A percentile compares a stretch with the other conserved stretches of the same genome.
phyloP scores from a whole-genome alignment of 2,329 filamentous ascomycete genomes.

The Neopestalotiopsis rosae region DNA sequence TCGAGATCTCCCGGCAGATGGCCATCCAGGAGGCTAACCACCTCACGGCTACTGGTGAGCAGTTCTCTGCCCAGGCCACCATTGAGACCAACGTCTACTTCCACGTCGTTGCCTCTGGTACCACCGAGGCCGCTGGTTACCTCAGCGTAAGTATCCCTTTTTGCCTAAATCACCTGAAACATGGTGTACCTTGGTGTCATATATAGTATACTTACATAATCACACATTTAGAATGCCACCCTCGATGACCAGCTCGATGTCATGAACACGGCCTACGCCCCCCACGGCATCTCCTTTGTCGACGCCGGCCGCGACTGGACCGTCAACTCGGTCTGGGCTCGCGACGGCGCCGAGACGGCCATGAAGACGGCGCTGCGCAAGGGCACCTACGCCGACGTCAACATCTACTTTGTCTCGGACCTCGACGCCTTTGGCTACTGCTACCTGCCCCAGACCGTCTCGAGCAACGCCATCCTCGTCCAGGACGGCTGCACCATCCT shows the following conservation, averaged over 20 bases:
- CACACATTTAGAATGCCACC: conserved; percentile 35
- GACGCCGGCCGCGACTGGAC: conserved; percentile 49
- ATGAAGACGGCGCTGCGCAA: conserved; percentile 54
- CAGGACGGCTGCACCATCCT: conserved; percentile 47
- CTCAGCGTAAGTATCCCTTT: conserved; percentile 35
- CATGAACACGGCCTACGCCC: conserved; percentile 50
- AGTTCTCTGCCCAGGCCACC: conserved; percentile 27
- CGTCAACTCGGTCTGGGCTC: conserved; percentile 52
- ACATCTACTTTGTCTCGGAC: conserved; percentile 50
- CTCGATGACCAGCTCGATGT: conserved; percentile 47
- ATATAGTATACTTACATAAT: neutral
- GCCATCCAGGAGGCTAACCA: conserved; percentile 28
- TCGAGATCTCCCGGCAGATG: conserved; percentile 30
- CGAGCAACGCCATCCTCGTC: conserved; percentile 40
- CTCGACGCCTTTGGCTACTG: conserved; percentile 49
- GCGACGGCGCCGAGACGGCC: conserved; percentile 41
- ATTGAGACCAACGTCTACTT: conserved; percentile 46
- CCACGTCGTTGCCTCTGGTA: conserved; percentile 41
- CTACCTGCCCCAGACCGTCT: conserved; percentile 48
- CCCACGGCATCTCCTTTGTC: conserved; percentile 50
- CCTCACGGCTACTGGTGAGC: conserved; percentile 14
- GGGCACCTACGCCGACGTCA: conserved; percentile 50
- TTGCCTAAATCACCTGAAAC: too few species aligned
- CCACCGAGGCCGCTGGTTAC: conserved; percentile 38
- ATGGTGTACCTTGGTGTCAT: too few species aligned